These are phyloP conservation scores for Linderniella brevidens DNA, from an alignment of 257 asterid species.

Conservation along the genomic window DNA sequence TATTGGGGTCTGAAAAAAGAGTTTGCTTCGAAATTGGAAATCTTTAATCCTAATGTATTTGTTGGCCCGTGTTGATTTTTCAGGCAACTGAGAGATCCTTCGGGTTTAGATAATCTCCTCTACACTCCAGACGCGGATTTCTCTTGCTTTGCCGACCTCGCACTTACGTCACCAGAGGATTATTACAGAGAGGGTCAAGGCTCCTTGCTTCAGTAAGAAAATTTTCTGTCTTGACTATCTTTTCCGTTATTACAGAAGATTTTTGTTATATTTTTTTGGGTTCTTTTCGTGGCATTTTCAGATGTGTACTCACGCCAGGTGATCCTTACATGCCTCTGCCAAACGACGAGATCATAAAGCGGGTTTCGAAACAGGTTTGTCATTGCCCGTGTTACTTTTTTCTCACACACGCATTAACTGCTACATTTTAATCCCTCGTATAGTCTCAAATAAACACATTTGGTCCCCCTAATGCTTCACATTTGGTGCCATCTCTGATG, in stretches of 20 bases:
- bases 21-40: too few species aligned
- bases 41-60: slow-evolving; percentile 8
- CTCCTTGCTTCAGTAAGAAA: slow-evolving; percentile 86
- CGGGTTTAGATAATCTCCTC: slow-evolving; percentile 86
- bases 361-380: slow-evolving; percentile 83
- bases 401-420: too few species aligned
- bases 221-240: background rate
- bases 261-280: too few species aligned
- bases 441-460: too few species aligned
- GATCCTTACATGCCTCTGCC: slow-evolving; percentile 95
- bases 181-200: slow-evolving; percentile 93
- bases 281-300: slow-evolving; percentile 17
- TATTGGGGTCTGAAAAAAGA: too few species aligned
- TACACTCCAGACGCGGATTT: slow-evolving; percentile 97
- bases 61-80: slow-evolving; percentile 9
- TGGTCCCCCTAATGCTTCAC: too few species aligned
- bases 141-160: slow-evolving; percentile 97
- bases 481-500: too few species aligned
- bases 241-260: background rate
- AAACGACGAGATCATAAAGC: slow-evolving; percentile 68
- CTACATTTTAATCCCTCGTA: too few species aligned
- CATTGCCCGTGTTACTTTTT: background rate
- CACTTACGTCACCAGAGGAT: slow-evolving; percentile 83
- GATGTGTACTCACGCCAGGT: slow-evolving; percentile 97
- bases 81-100: slow-evolving; percentile 78